Conservation (phyloP, 129 eudicot species). For the Sambucus nigra region DNA sequence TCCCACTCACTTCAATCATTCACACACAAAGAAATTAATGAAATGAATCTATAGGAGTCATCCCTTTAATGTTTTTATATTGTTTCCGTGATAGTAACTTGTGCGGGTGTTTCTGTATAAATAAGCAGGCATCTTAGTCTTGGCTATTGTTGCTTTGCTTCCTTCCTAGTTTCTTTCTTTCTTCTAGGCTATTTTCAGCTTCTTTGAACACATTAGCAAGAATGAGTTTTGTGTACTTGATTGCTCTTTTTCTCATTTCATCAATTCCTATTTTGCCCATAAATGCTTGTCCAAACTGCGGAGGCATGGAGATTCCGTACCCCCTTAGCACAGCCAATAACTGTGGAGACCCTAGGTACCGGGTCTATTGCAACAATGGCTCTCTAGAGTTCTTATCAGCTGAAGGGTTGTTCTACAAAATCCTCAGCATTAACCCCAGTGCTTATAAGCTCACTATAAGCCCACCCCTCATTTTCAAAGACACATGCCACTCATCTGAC, state of each 20-base stretch:
- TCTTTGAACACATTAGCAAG: neutral
- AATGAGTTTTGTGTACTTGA: neutral
- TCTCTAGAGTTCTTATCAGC: constrained; percentile 31
- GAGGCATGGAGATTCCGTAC: constrained; percentile 27
- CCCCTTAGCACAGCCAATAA: constrained; percentile 37
- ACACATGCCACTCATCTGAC: constrained; percentile 34
- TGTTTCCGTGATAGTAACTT: neutral
- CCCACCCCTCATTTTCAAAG: constrained; percentile 20
- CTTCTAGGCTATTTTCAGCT: neutral
- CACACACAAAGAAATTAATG: no score
- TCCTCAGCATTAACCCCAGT: constrained; percentile 28
- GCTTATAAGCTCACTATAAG: constrained; percentile 15
- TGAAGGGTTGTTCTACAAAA: constrained; percentile 23
- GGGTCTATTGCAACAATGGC: constrained; percentile 27
- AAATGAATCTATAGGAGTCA: no score
- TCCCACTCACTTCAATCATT: no score
- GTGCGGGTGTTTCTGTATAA: neutral
- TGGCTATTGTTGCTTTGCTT: no score
- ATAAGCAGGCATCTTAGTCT: neutral
- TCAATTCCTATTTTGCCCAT: neutral
- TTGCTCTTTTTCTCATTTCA: constrained; percentile 6
- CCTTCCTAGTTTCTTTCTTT: neutral
- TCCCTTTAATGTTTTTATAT: no score
- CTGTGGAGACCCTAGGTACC: constrained; percentile 36
- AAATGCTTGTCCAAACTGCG: constrained; percentile 36